These are phyloP conservation scores for Boletus holoroseus DNA, from an alignment of 1,284 basidiomycete species.

Conservation along the genomic window DNA sequence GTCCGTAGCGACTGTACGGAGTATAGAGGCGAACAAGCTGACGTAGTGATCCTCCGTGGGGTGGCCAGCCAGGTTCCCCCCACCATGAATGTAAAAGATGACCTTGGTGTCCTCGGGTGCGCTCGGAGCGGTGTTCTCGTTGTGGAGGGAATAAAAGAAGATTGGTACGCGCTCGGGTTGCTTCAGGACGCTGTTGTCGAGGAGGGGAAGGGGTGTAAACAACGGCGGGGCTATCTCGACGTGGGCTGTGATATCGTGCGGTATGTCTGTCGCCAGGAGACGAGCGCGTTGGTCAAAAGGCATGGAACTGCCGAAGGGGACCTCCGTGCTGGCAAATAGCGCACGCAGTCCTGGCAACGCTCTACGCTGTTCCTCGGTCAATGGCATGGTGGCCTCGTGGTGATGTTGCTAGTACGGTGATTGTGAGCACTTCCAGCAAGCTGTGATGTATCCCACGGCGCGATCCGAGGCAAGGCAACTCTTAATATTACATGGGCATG, in stretches of 20 bases:
- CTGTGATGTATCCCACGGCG: background rate
- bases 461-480: background rate
- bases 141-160: slow-evolving; percentile 13
- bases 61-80: slow-evolving; percentile 13
- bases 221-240: slow-evolving; percentile 13
- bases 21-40: slow-evolving; percentile 7
- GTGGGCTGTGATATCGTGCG: slow-evolving; percentile 5
- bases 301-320: background rate
- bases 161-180: slow-evolving; percentile 13
- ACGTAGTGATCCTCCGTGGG: slow-evolving; percentile 1
- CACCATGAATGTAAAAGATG: slow-evolving; percentile 17
- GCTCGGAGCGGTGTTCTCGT: background rate
- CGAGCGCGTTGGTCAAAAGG: slow-evolving; percentile 9
- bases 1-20: background rate
- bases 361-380: slow-evolving; percentile 11
- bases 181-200: slow-evolving; percentile 8
- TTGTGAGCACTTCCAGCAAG: background rate
- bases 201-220: background rate
- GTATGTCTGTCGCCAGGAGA: slow-evolving; percentile 7
- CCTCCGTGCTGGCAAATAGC: background rate
- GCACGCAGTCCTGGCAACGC: slow-evolving; percentile 1
- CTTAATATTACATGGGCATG: background rate
- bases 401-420: background rate
- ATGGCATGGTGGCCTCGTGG: background rate
- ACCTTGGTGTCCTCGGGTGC: slow-evolving; percentile 8